These are phyloP conservation scores for Silene uniflora DNA, from an alignment of 148 eudicot genomes.

Conservation along the genomic window DNA sequence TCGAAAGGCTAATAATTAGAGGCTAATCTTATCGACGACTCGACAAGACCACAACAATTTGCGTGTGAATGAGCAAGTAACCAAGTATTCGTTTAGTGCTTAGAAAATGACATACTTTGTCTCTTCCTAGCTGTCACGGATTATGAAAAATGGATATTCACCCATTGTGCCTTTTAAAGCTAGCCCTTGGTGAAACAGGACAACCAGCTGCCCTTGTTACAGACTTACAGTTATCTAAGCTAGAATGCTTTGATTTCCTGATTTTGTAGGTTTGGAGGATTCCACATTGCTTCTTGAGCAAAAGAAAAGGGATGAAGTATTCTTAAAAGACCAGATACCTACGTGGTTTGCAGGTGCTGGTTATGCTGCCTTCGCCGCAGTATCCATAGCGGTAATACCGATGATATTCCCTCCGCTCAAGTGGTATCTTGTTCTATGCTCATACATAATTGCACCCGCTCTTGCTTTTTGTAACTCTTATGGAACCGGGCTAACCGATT, in stretches of 20 bases:
- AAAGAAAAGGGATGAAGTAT: conserved; percentile 51
- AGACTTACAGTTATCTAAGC: neutral
- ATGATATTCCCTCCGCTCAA: conserved; percentile 58
- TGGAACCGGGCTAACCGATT: conserved; percentile 73
- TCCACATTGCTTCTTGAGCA: conserved; percentile 46
- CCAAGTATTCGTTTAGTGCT: neutral
- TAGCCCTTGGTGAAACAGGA: neutral
- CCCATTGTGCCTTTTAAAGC: neutral
- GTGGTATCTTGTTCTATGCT: conserved; percentile 64
- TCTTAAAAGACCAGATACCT: conserved; percentile 55
- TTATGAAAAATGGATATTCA: too few relatives aligned
- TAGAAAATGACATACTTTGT: neutral
- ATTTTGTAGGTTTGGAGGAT: conserved; percentile 44
- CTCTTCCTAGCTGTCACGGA: neutral
- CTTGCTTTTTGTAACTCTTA: conserved; percentile 81
- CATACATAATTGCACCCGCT: conserved; percentile 70
- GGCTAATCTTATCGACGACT: too few relatives aligned
- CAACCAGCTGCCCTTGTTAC: neutral
- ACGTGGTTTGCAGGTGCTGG: conserved; percentile 70
- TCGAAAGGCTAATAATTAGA: too few relatives aligned
- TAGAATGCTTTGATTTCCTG: neutral
- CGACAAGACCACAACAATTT: too few relatives aligned
- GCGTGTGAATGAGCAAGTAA: too few relatives aligned
- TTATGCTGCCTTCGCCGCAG: conserved; percentile 57
- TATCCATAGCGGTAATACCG: conserved; percentile 56